Evolutionary conservation across 1,284 basidiomycete genomes (phyloP).

Genomic region (Apiotrichum mycotoxinovorans): DNA sequence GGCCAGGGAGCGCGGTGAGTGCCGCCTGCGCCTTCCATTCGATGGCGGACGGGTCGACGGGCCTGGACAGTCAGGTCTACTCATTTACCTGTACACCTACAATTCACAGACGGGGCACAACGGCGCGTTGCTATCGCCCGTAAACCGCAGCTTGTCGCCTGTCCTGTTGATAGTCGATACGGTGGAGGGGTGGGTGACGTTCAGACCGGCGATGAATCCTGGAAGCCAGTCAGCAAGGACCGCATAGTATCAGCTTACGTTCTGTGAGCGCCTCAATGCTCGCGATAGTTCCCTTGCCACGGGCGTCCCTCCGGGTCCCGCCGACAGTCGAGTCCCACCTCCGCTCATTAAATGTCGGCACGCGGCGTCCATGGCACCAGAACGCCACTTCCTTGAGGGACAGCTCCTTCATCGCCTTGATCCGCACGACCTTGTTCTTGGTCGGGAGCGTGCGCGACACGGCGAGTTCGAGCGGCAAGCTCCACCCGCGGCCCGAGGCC

Average conservation of each 20-base stretch:
- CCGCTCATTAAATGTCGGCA: constrained; percentile 65
- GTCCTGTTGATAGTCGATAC: constrained; percentile 82
- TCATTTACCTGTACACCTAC: constrained; percentile 52
- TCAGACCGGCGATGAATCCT: constrained; percentile 79
- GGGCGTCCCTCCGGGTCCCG: constrained; percentile 45
- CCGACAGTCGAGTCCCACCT: constrained; percentile 53
- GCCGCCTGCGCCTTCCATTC: constrained; percentile 72
- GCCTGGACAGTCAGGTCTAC: constrained; percentile 51
- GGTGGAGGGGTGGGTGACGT: constrained; percentile 80
- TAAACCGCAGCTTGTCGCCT: constrained; percentile 71
- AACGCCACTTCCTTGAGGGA: constrained; percentile 68
- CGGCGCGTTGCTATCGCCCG: constrained; percentile 44
- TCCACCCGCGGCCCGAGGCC: constrained; percentile 73
- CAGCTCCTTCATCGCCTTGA: constrained; percentile 70
- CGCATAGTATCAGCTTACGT: constrained; percentile 53
- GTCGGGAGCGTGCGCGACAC: constrained; percentile 42
- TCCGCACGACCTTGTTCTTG: constrained; percentile 54
- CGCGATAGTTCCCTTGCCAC: constrained; percentile 52
- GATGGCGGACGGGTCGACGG: constrained; percentile 64
- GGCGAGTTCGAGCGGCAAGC: constrained; percentile 66
- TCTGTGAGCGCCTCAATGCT: constrained; percentile 68
- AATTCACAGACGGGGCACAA: constrained; percentile 68
- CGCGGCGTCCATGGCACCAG: constrained; percentile 32
- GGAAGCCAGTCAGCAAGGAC: not conserved
- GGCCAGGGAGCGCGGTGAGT: constrained; percentile 58